phyloP scores from a whole-genome alignment of 805 yeast genomes.

The Scheffersomyces lignosus region DNA sequence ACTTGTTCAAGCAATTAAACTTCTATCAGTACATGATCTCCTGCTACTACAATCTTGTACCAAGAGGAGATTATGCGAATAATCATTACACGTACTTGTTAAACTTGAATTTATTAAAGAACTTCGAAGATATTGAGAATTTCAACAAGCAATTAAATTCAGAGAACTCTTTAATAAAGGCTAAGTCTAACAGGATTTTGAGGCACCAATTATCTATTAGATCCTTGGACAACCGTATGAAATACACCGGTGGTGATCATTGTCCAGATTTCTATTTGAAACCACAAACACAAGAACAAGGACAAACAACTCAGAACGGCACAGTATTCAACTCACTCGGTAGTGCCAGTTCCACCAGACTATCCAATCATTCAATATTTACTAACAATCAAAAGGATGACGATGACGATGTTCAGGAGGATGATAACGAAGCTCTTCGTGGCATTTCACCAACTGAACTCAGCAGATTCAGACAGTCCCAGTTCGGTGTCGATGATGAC shows the following conservation, averaged over 20 bases:
- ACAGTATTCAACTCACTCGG: not conserved
- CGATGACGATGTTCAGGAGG: not conserved
- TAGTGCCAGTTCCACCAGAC: slow-evolving; percentile 4
- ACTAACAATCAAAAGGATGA: slow-evolving; percentile 2
- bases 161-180: slow-evolving; percentile 9
- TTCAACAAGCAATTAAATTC: slow-evolving; percentile 25
- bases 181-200: slow-evolving; percentile 23
- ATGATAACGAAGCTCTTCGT: not conserved
- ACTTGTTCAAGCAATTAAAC: slow-evolving; percentile 31
- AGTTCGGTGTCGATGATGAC: slow-evolving; percentile 2
- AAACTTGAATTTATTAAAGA: slow-evolving; percentile 36
- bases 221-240: slow-evolving; percentile 8
- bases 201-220: slow-evolving; percentile 26
- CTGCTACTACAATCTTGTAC: slow-evolving; percentile 38
- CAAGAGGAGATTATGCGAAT: slow-evolving; percentile 24
- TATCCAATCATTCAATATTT: slow-evolving; percentile 8
- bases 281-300: not conserved
- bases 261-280: not conserved
- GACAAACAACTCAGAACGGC: not conserved
- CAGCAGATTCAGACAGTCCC: not conserved
- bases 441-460: not conserved
- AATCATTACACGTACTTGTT: slow-evolving; percentile 40
- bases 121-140: slow-evolving; percentile 33
- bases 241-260: not conserved
- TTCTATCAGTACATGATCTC: slow-evolving; percentile 40